Evolutionary conservation across 2,329 filamentous ascomycete species (phyloP).

Genomic region (Westerdykella ornata): DNA sequence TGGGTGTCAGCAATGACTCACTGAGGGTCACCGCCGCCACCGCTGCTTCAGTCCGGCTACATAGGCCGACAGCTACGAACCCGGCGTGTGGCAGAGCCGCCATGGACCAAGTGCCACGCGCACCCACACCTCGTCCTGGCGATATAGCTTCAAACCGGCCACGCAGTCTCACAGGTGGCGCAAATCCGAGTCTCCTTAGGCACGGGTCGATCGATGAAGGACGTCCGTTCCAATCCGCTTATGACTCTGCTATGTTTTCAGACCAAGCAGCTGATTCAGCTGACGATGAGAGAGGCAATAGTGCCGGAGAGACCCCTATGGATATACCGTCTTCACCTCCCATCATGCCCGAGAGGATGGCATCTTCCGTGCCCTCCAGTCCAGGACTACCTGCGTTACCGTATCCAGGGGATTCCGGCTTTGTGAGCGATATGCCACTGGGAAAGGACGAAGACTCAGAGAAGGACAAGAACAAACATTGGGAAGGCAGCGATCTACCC

Average conservation of each 20-base stretch:
- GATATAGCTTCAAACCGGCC: slow-evolving; percentile 31
- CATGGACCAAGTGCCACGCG: slow-evolving; percentile 65
- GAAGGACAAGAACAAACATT: slow-evolving; percentile 23
- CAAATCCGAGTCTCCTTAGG: slow-evolving; percentile 48
- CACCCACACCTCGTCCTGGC: slow-evolving; percentile 66
- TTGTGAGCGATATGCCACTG: slow-evolving; percentile 73
- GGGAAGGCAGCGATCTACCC: slow-evolving; percentile 18
- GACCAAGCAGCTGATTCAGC: slow-evolving; percentile 42
- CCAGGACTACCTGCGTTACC: slow-evolving; percentile 59
- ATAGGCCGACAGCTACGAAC: slow-evolving; percentile 61
- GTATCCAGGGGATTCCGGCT: slow-evolving; percentile 62
- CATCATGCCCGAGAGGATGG: slow-evolving; percentile 53
- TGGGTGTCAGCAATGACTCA: slow-evolving; percentile 69
- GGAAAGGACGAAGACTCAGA: slow-evolving; percentile 59
- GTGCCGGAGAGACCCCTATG: slow-evolving; percentile 59
- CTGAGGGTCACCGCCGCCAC: slow-evolving; percentile 86
- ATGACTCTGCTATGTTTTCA: slow-evolving; percentile 31
- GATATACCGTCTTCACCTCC: slow-evolving; percentile 90
- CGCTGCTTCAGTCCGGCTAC: slow-evolving; percentile 75
- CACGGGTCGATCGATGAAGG: slow-evolving; percentile 53
- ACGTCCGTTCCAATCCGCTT: slow-evolving; percentile 29
- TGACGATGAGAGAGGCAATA: slow-evolving; percentile 46
- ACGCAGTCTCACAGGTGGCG: slow-evolving; percentile 27
- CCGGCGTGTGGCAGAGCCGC: slow-evolving; percentile 48
- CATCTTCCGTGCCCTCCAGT: slow-evolving; percentile 66